Evolutionary conservation across 2,329 filamentous ascomycete genomes (phyloP).

Genomic region (Microthyrium microscopicum): DNA sequence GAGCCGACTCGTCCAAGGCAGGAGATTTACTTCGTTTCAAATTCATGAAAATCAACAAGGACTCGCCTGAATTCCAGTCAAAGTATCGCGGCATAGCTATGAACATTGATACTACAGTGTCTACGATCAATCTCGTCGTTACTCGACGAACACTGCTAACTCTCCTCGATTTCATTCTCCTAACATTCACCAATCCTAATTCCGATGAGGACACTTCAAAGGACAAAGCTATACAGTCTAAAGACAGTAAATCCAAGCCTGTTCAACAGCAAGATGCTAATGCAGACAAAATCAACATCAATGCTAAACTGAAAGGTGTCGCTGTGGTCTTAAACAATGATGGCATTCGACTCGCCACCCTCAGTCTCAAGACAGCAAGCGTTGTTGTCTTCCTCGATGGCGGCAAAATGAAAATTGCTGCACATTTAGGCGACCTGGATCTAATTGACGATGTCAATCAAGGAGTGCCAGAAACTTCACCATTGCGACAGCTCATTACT

Average conservation of each 20-base stretch:
- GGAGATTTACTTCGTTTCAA: constrained; percentile 76
- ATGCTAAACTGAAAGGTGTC: constrained; percentile 85
- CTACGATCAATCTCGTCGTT: constrained; percentile 90
- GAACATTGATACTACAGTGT: constrained; percentile 78
- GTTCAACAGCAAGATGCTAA: constrained; percentile 21
- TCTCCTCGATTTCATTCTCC: constrained; percentile 79
- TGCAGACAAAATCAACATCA: constrained; percentile 73
- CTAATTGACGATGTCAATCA: constrained; percentile 88
- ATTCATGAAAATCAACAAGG: constrained; percentile 73
- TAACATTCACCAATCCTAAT: constrained; percentile 64
- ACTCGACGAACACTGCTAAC: constrained; percentile 87
- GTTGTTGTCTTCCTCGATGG: constrained; percentile 78
- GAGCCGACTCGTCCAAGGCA: constrained; percentile 48
- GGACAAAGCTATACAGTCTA: constrained; percentile 13
- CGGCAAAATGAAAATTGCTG: constrained; percentile 73
- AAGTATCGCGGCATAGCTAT: constrained; percentile 88
- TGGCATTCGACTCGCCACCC: constrained; percentile 79
- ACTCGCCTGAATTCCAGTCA: constrained; percentile 83
- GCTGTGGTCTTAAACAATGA: constrained; percentile 93
- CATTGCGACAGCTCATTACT: constrained; percentile 71
- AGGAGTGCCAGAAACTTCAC: constrained; percentile 66
- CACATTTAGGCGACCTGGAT: constrained; percentile 71
- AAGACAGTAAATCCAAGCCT: constrained; percentile 17
- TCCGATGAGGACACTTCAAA: constrained; percentile 27
- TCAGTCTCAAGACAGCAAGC: constrained; percentile 84